Conservation (phyloP, 225 moss, liverwort and hornwort genomes). For the Pseudisothecium myosuroides region DNA sequence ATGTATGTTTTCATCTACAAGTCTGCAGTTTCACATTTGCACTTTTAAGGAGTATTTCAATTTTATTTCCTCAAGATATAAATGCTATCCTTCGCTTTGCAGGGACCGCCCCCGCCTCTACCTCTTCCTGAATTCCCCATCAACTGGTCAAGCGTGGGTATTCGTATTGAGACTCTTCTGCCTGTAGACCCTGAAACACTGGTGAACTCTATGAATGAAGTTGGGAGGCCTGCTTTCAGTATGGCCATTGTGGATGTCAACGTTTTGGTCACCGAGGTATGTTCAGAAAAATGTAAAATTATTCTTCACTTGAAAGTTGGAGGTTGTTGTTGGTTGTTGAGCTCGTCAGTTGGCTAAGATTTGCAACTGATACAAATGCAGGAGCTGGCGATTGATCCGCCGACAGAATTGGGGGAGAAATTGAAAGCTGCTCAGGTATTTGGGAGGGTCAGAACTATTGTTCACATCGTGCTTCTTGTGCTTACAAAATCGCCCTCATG, state of each 20-base stretch:
- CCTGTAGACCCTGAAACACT: conserved; percentile 30
- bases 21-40: neutral
- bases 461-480: neutral
- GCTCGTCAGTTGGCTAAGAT: neutral
- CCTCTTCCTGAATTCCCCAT: conserved; percentile 61
- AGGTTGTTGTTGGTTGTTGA: neutral
- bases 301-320: neutral
- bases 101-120: conserved; percentile 9
- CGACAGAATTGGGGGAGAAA: conserved; percentile 22
- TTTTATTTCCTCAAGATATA: neutral
- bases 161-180: conserved; percentile 64
- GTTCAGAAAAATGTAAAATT: too few relatives aligned
- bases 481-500: neutral
- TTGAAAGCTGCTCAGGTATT: conserved; percentile 28
- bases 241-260: conserved; percentile 66
- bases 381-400: conserved; percentile 31
- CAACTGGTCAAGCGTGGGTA: conserved; percentile 47
- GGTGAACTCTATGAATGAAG: conserved; percentile 38
- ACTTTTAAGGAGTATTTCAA: neutral
- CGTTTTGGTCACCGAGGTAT: conserved; percentile 54
- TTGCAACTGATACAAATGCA: neutral
- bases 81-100: neutral
- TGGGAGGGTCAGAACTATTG: neutral
- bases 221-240: conserved; percentile 60
- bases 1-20: neutral